A percentile compares a stretch with the other conserved stretches of the same genome.
These are phyloP conservation scores for Haplosporangium sp. DNA, from an alignment of 371 early-diverging fungal genomes.

Conservation along the genomic window DNA sequence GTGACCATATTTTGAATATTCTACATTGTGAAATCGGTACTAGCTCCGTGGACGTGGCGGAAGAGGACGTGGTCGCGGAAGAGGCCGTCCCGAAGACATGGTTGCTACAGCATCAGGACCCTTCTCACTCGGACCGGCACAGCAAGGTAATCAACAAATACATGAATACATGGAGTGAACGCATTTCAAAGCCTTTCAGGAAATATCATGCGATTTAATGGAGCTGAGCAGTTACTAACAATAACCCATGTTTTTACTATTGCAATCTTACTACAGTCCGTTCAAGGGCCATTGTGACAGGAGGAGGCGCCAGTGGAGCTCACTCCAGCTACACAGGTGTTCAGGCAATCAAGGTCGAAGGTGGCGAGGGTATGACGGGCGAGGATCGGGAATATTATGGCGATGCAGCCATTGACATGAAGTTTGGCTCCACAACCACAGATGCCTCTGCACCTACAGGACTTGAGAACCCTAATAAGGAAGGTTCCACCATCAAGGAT, in stretches of 20 bases:
- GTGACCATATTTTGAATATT: neutral
- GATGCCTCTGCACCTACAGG: constrained; percentile 54
- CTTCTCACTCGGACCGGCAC: constrained; percentile 76
- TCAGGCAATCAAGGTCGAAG: constrained; percentile 32
- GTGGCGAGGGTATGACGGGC: constrained; percentile 26
- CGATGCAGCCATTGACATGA: constrained; percentile 47
- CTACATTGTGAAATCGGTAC: neutral
- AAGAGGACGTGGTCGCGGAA: constrained; percentile 58
- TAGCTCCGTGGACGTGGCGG: constrained; percentile 51
- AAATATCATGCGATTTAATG: no score
- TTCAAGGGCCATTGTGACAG: constrained; percentile 21
- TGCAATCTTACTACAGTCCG: constrained; percentile 20
- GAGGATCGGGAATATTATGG: constrained; percentile 52
- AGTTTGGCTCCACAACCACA: constrained; percentile 44
- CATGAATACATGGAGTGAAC: neutral
- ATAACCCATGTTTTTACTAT: neutral
- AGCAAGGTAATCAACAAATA: constrained; percentile 21
- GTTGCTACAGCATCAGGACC: constrained; percentile 71
- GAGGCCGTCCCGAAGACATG: constrained; percentile 56
- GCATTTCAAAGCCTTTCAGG: no score
- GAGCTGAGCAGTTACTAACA: neutral
- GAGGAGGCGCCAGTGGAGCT: constrained; percentile 50
- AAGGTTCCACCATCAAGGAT: constrained; percentile 10
- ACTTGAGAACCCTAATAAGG: constrained; percentile 25
- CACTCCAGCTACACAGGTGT: constrained; percentile 51